phyloP scores from a whole-genome alignment of 2,329 filamentous ascomycete species.

The Fusarium buharicum region DNA sequence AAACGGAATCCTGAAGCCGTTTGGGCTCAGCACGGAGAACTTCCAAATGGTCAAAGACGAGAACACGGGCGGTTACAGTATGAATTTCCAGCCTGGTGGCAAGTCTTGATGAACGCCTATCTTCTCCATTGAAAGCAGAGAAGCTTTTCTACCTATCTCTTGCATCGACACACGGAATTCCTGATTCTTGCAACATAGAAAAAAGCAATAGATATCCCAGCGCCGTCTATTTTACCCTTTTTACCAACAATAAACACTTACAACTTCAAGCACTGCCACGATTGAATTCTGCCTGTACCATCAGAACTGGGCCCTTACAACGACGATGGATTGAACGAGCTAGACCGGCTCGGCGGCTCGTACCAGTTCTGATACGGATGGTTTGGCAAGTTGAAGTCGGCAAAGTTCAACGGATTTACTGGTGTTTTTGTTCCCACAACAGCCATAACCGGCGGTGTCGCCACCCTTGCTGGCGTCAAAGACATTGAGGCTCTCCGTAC shows the following conservation, averaged over 20 bases:
- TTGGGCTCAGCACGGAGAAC: conserved; percentile 92
- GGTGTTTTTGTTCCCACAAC: conserved; percentile 52
- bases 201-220: conserved; percentile 33
- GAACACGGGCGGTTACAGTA: conserved; percentile 88
- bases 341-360: conserved; percentile 70
- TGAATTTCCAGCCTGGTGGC: conserved; percentile 74
- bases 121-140: background rate
- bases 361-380: conserved; percentile 87
- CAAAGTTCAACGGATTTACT: conserved; percentile 76
- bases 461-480: conserved; percentile 26
- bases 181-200: conserved; percentile 19
- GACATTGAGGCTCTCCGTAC: conserved; percentile 22
- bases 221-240: conserved; percentile 23
- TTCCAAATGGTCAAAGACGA: conserved; percentile 95
- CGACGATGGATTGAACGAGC: conserved; percentile 30
- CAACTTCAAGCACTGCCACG: background rate
- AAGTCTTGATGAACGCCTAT: conserved; percentile 21
- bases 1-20: conserved; percentile 90
- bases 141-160: conserved; percentile 2
- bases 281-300: background rate
- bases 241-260: conserved; percentile 7
- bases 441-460: conserved; percentile 43
- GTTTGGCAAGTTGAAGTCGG: conserved; percentile 80
- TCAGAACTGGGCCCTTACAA: conserved; percentile 1
- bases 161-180: conserved; percentile 2